These are phyloP conservation scores for Claviceps maximensis DNA, from an alignment of 2,329 filamentous ascomycete species.

Conservation along the genomic window DNA sequence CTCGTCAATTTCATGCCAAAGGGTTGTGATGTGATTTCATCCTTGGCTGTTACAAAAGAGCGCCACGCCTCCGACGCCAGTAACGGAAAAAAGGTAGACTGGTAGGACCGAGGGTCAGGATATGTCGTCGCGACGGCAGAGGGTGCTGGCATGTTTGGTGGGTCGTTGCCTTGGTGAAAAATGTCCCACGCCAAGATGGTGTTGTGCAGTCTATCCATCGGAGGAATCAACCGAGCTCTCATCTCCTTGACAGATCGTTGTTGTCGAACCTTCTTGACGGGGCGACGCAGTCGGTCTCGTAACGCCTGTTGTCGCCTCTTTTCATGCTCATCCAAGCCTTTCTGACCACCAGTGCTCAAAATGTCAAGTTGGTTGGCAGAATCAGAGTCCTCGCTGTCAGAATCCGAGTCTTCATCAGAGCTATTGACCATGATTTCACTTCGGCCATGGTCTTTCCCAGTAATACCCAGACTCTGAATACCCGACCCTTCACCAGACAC, in stretches of 20 bases:
- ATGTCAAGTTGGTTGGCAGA: conserved; percentile 39
- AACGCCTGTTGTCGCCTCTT: conserved; percentile 32
- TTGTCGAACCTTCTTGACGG: conserved; percentile 73
- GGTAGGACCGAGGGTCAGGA: conserved; percentile 62
- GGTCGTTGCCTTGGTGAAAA: conserved; percentile 77
- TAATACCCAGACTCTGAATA: conserved; percentile 54
- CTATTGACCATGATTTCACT: conserved; percentile 87
- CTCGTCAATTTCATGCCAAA: conserved; percentile 83
- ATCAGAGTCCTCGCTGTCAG: conserved; percentile 45
- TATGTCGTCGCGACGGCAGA: conserved; percentile 68
- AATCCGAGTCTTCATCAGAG: conserved; percentile 60
- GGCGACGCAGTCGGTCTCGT: conserved; percentile 47
- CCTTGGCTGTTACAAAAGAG: conserved; percentile 77
- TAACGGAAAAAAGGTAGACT: conserved; percentile 79
- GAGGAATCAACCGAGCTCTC: conserved; percentile 80
- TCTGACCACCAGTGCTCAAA: conserved; percentile 33
- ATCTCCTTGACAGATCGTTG: conserved; percentile 82
- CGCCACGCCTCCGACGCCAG: conserved; percentile 93
- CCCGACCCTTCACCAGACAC: conserved; percentile 62
- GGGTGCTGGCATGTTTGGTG: conserved; percentile 63
- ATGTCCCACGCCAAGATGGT: conserved; percentile 90
- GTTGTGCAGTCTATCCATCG: conserved; percentile 73
- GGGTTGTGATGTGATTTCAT: conserved; percentile 66
- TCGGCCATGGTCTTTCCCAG: conserved; percentile 68
- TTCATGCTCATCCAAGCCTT: conserved; percentile 35